These are phyloP conservation scores for Myrica gale DNA, from an alignment of 306 rosid genomes.

Conservation along the genomic window DNA sequence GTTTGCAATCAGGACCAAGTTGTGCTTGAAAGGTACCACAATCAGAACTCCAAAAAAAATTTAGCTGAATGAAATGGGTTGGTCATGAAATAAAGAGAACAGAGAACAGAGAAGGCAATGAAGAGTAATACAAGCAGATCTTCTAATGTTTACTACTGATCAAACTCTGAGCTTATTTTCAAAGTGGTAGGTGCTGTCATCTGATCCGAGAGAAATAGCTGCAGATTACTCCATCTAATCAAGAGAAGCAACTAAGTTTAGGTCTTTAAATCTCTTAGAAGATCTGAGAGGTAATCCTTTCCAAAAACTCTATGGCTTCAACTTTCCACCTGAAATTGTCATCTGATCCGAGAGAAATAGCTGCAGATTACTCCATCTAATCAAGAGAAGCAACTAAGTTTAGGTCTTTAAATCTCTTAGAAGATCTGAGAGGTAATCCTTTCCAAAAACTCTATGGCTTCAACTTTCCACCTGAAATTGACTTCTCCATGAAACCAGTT, in stretches of 20 bases:
- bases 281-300: constrained; percentile 8
- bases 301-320: constrained; percentile 4
- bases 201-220: constrained; percentile 11
- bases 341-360: background rate
- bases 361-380: background rate
- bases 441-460: background rate
- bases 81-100: constrained; percentile 3
- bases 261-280: background rate
- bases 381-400: background rate
- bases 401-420: background rate
- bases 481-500: background rate
- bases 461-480: constrained; percentile 6
- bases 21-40: background rate
- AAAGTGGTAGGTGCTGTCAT: background rate
- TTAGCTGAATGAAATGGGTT: background rate
- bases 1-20: background rate
- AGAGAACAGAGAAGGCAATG: background rate
- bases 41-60: background rate
- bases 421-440: constrained; percentile 7
- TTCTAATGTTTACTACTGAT: constrained; percentile 10
- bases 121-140: constrained; percentile 9
- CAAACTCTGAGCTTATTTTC: constrained; percentile 8
- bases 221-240: background rate
- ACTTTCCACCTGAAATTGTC: background rate
- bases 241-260: background rate